These are phyloP conservation scores for Acanthamoeba sp. DNA, from an alignment of 208 protist genomes.

Conservation along the genomic window DNA sequence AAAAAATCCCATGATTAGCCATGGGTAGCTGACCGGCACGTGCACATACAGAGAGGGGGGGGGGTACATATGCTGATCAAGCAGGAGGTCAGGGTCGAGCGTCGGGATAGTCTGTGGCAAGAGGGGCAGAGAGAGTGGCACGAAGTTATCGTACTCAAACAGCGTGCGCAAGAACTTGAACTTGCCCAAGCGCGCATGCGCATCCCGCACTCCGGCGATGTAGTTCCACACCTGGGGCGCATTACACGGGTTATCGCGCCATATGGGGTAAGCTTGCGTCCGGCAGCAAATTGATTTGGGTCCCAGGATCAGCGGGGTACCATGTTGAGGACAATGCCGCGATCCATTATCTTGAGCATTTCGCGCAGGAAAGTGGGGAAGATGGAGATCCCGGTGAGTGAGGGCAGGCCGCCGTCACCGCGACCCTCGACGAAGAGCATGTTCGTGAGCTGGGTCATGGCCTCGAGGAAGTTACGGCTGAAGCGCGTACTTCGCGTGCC, in stretches of 20 bases:
- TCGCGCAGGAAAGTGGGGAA: constrained; percentile 76
- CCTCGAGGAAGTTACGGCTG: background rate
- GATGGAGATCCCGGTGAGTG: constrained; percentile 16
- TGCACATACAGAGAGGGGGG: background rate
- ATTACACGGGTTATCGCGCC: too few species aligned
- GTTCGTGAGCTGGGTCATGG: background rate
- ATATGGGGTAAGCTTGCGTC: too few species aligned
- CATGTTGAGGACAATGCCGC: constrained; percentile 75
- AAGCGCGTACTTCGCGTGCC: constrained; percentile 8
- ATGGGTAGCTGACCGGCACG: background rate
- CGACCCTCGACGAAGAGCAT: background rate
- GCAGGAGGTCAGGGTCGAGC: background rate
- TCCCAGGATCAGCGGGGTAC: too few species aligned
- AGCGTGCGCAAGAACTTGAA: constrained; percentile 64
- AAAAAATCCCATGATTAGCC: background rate
- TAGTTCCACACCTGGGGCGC: background rate
- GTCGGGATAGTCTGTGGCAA: background rate
- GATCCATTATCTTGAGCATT: constrained; percentile 74
- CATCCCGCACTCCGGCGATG: background rate
- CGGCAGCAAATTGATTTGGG: too few species aligned
- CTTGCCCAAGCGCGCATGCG: constrained; percentile 25
- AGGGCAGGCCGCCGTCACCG: background rate
- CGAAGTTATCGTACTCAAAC: constrained; percentile 53
- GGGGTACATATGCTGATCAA: background rate
- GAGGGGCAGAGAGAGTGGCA: background rate